A percentile compares a stretch with the other conserved stretches of the same genome.
Conservation (phyloP, 2,329 filamentous ascomycete genomes). For the Stemphylium vesicarium region DNA sequence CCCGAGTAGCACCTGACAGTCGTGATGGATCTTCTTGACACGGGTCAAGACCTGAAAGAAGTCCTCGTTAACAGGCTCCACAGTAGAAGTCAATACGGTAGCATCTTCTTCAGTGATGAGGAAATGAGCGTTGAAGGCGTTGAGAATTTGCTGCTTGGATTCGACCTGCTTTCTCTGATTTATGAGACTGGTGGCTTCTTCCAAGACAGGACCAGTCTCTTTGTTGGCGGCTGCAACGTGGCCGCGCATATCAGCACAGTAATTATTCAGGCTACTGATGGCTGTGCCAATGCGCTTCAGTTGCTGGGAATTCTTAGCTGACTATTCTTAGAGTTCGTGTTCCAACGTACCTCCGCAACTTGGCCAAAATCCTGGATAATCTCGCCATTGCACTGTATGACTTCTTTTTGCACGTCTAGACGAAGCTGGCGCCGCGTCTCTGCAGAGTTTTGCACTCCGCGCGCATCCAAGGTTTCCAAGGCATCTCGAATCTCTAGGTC, state of each 20-base stretch:
- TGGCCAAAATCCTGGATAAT: slow-evolving; percentile 87
- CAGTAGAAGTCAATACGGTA: slow-evolving; percentile 74
- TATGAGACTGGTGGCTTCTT: slow-evolving; percentile 77
- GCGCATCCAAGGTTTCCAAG: slow-evolving; percentile 75
- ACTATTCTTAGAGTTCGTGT: neutral
- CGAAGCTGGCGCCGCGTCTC: slow-evolving; percentile 80
- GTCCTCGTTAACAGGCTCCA: slow-evolving; percentile 80
- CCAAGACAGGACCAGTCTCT: slow-evolving; percentile 75
- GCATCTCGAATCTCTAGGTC: slow-evolving; percentile 91
- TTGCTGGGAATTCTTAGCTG: slow-evolving; percentile 66
- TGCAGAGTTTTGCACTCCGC: slow-evolving; percentile 73
- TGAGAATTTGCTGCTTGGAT: slow-evolving; percentile 77
- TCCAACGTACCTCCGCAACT: slow-evolving; percentile 69
- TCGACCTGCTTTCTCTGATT: slow-evolving; percentile 75
- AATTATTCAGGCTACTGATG: slow-evolving; percentile 78
- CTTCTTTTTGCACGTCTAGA: slow-evolving; percentile 85
- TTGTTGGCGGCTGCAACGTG: slow-evolving; percentile 77
- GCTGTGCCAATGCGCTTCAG: slow-evolving; percentile 80
- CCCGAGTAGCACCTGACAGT: slow-evolving; percentile 87
- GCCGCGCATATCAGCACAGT: slow-evolving; percentile 78
- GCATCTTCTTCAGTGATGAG: slow-evolving; percentile 82
- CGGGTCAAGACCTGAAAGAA: slow-evolving; percentile 82
- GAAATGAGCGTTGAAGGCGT: slow-evolving; percentile 82
- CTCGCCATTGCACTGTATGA: slow-evolving; percentile 89
- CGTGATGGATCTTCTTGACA: slow-evolving; percentile 84